Evolutionary conservation across 176 grass and related monocot species (phyloP), one percentile per base, ranked within the genome.

Genomic region (Oryza glumipatula): DNA sequence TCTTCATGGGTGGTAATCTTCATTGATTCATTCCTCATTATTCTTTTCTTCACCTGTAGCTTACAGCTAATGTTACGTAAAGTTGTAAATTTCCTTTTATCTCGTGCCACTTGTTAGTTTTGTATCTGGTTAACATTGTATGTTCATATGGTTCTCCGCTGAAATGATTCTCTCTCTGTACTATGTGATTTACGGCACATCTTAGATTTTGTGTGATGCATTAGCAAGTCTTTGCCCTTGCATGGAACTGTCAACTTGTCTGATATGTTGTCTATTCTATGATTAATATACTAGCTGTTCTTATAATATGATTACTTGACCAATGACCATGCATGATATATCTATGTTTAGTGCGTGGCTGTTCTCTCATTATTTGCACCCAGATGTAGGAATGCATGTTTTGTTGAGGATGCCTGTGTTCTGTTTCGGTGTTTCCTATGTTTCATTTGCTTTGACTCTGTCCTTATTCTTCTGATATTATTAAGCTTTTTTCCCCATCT

Each of bases 361-460:
- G 1, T 45, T 39, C 11, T 12, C 22, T 46, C 26, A 19, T 70
- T 87, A 2, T 22, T 68, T n/a, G 1, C 45, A 33, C 11, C 11
- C 30, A 80, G 49, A 54, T 71, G 33, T 23, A 16, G 36, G 6
- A 83, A 68, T 1, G 9, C 33, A 3, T 78, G 15, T 83, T 68
- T 46, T 26, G 12, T 38, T 79, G 15, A 8, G 10, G 22, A 65
- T 2, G 54, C 22, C 23, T 78, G 7, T 71, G 5, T 6, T 26
- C 7, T 14, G 9, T 51, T 41, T 41, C 1, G 39, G 39, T 41
- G 39, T 41, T 69, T 36, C 19, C 36, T 81, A 38, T 58, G 38
- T 77, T 44, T 49, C 64, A 58, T 76, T 15, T 84, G 15, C 30
- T 48, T 68, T n/a, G 56, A 71, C 15, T 68, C 43, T 11, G 52